Percentiles rank a stretch among this genome's conserved stretches.
Evolutionary conservation across 495 filamentous ascomycete genomes (phyloP).

Genomic region (Penicillium malachiteum): DNA sequence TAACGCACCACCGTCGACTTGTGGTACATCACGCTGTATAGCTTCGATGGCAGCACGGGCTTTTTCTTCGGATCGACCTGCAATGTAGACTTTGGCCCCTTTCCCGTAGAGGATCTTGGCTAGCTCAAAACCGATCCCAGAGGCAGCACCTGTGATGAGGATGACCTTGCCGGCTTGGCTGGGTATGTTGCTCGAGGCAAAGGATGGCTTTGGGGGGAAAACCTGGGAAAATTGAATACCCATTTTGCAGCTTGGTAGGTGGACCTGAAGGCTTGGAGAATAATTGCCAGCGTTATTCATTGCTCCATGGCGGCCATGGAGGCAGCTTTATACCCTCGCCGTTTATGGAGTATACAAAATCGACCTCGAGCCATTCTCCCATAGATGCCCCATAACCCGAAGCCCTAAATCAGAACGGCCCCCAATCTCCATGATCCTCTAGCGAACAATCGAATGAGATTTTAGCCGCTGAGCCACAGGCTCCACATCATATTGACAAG

Average conservation of each 20-base stretch:
- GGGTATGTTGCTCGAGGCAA: slow-evolving; percentile 7
- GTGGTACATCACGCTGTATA: neutral
- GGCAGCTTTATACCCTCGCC: neutral
- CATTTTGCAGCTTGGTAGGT: neutral
- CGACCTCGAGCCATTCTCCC: too few relatives aligned
- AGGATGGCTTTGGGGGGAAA: neutral
- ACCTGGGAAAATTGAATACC: neutral
- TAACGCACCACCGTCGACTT: slow-evolving; percentile 28
- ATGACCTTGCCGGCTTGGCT: slow-evolving; percentile 10
- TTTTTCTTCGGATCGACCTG: slow-evolving; percentile 1
- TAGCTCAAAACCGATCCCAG: slow-evolving; percentile 12
- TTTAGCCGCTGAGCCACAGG: too few relatives aligned
- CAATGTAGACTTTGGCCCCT: neutral
- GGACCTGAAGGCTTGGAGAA: too few relatives aligned
- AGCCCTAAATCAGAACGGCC: too few relatives aligned
- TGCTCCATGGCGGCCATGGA: neutral
- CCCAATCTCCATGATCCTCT: too few relatives aligned
- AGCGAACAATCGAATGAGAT: too few relatives aligned
- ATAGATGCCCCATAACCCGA: too few relatives aligned
- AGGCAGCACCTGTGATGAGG: slow-evolving; percentile 12
- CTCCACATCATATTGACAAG: too few relatives aligned
- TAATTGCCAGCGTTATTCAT: too few relatives aligned
- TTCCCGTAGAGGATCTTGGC: slow-evolving; percentile 11
- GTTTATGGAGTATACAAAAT: too few relatives aligned
- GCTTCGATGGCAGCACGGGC: neutral